Evolutionary conservation across 352 stramenopile genomes (phyloP), one percentile per base, ranked within the genome.

Genomic region (Phytophthora fragariae): DNA sequence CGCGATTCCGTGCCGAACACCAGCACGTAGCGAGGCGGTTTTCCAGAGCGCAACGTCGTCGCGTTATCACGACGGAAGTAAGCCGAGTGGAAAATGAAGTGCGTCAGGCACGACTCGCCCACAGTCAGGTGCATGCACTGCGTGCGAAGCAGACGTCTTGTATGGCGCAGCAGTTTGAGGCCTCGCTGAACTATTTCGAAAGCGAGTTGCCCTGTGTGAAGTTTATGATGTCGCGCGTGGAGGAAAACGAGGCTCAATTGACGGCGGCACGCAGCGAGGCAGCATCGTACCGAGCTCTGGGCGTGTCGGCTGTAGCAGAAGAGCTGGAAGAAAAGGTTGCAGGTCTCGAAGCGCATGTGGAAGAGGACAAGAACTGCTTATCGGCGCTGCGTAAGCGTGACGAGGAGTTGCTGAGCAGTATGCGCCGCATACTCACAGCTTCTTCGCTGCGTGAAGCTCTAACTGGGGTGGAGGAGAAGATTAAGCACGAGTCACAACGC

Each of bases 151-250:
- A 84, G 33, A 72, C 79, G 1, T 58, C 64, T 19, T 90, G 81
- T 52, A 46, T 88, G 52, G 67, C 77, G 0, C 86, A 94, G 70
- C 83, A 94, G 39, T 56, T 94, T 12, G 83, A 96, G 68, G 85
- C 82, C 31, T 77, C 86, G 14, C 60, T 92, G 10, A 84, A 86
- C 27, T 96, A 94, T 56, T 92, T 93, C 60, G 82, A 82, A 52
- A 92, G 87, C 58, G 83, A 96, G 49, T 58, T 92, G 56, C 87
- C 86, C 21, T 96, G 89, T 50, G 73, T 94, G 11, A 90, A 93
- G 69, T 94, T 94, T 59, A 94, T 94, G 83, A 83, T 85, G 72
- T 82, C 79, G 9, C 83, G 89, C 6, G 82, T 91, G 1, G 67
- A 82, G 33, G 80, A 93, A 39, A 79, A 82, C 4, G 67, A 86